Percentiles rank a stretch among this genome's conserved stretches.
These are phyloP conservation scores for Dryadomyces quercivorus DNA, from an alignment of 2,329 filamentous ascomycete species.

Conservation along the genomic window DNA sequence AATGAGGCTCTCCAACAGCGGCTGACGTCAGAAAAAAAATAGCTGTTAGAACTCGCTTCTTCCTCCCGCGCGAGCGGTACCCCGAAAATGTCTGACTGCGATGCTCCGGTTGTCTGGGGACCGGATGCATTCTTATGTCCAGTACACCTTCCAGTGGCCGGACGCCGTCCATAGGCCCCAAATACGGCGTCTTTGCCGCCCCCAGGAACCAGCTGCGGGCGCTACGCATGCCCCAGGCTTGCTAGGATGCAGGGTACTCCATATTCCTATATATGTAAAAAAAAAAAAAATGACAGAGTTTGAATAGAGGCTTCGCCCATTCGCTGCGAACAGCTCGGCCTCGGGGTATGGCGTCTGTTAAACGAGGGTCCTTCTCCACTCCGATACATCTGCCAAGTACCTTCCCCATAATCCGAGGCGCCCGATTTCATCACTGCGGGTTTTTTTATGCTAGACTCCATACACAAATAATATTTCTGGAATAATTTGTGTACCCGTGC, in stretches of 20 bases:
- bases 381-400: background rate
- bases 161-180: background rate
- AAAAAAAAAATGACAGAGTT: background rate
- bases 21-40: background rate
- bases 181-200: background rate
- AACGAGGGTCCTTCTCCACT: background rate
- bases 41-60: background rate
- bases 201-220: background rate
- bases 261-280: background rate
- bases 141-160: background rate
- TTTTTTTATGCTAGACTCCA: background rate
- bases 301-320: background rate
- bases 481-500: background rate
- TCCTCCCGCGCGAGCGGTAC: background rate
- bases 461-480: conserved; percentile 3
- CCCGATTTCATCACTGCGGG: conserved; percentile 1
- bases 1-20: background rate
- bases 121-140: too few relatives aligned
- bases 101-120: background rate
- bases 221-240: background rate
- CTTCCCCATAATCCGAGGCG: conserved; percentile 1
- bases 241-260: background rate
- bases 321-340: background rate
- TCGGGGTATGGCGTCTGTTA: background rate
- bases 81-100: background rate